Evolutionary conservation across 1,139 yeast species (phyloP), one percentile per base, ranked within the genome.

Genomic region (Petasospora rhodanensis): DNA sequence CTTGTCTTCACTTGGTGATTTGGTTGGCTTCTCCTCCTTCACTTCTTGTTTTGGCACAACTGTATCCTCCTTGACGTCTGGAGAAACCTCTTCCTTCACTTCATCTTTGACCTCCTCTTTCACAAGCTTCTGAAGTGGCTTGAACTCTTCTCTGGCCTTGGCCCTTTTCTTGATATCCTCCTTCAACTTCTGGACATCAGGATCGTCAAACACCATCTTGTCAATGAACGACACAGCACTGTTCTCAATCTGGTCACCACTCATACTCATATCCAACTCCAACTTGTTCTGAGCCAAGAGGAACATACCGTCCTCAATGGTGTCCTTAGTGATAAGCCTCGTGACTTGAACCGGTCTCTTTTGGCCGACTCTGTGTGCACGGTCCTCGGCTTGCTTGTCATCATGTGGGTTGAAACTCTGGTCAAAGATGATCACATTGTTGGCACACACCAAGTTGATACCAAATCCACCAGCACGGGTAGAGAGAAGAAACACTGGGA

Each of bases 391-490:
- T 62, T 91, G 99, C 54, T 82, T 83, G 55, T 91, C 99, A 57
- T 91, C 98, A 56, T 93, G 98, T 0, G 99, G 99, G 51, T 91
- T 91, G 62, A 91, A 91, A 29, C 95, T 82, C 55, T 87, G 91
- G 56, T 91, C 99, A 52, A 79, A 89, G 22, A 93, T 84, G 34
- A 91, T 71, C 4, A 91, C 98, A 41, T 81, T 77, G 54, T 87
- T 91, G 8, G 99, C 98, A 51, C 96, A 94, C 4, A 95, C 94
- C 48, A 91, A 70, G 54, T 91, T 91, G 59, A 91, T 91, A 40
- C 98, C 98, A 61, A 91, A 91, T 1, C 98, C 98, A 52, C 98
- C 99, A 0, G 98, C 98, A 55, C 85, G 86, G 4, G 99, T 91
- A 8, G 96, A 84, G 26, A 91, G 66, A 35, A 91, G 66, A 51